phyloP scores from a whole-genome alignment of 2,329 filamentous ascomycete genomes.

The Geosmithia morbida region DNA sequence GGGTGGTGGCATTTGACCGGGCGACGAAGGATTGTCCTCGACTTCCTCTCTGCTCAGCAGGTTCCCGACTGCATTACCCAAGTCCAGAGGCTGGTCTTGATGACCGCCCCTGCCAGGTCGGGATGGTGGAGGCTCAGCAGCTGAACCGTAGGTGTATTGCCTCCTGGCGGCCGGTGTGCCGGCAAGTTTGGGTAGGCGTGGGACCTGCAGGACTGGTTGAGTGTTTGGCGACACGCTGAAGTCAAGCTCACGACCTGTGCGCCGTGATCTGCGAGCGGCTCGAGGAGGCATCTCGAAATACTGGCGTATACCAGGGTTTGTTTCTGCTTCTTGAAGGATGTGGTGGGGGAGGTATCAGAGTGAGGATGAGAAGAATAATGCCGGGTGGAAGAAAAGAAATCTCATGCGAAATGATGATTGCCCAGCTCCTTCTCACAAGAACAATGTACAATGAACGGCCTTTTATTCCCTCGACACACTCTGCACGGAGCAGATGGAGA shows the following conservation, averaged over 20 bases:
- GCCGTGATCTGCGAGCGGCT: not conserved
- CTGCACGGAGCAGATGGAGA: not conserved
- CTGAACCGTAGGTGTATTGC: constrained; percentile 23
- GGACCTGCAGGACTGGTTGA: constrained; percentile 8
- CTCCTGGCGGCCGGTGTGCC: constrained; percentile 20
- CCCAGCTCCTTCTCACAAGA: not conserved
- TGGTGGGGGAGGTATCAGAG: too few species aligned
- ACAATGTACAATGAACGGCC: not conserved
- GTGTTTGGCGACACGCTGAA: not conserved
- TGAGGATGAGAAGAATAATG: too few species aligned
- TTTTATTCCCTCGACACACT: not conserved
- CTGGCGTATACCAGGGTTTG: too few species aligned
- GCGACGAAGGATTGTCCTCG: constrained; percentile 2
- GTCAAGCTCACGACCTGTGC: not conserved
- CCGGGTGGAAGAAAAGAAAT: too few species aligned
- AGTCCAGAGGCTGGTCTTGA: constrained; percentile 8
- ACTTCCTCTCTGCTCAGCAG: constrained; percentile 9
- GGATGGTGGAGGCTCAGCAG: constrained; percentile 15
- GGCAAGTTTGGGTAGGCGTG: constrained; percentile 10
- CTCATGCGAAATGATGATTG: not conserved
- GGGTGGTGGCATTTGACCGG: not conserved
- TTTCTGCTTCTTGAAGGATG: too few species aligned
- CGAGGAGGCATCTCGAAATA: not conserved
- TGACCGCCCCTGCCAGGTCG: constrained; percentile 5
- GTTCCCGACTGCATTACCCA: constrained; percentile 14